phyloP scores from a whole-genome alignment of 768 basidiomycete species.

The Cantharellus cinnabarinus region DNA sequence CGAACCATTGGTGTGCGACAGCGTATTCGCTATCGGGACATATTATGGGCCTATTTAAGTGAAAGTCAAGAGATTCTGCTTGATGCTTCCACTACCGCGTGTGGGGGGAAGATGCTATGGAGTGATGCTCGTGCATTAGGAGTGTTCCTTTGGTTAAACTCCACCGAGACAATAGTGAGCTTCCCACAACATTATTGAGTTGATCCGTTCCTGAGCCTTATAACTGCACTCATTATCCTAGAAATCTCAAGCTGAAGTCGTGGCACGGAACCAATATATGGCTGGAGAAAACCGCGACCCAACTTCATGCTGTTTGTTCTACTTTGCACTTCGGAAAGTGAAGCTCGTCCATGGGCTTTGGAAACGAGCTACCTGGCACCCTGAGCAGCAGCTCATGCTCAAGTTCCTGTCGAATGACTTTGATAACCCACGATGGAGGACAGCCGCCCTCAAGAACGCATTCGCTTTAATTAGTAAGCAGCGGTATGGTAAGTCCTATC shows the following conservation, averaged over 20 bases:
- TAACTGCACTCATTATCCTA: constrained; percentile 15
- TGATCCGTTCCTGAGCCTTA: neutral
- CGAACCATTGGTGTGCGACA: constrained; percentile 22
- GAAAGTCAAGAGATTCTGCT: constrained; percentile 79
- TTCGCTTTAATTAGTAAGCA: constrained; percentile 80
- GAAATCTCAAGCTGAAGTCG: constrained; percentile 64
- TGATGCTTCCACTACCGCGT: constrained; percentile 45
- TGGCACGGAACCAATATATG: constrained; percentile 90
- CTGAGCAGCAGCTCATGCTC: constrained; percentile 73
- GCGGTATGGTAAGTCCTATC: constrained; percentile 53
- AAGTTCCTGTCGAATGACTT: constrained; percentile 90
- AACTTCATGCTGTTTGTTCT: constrained; percentile 70
- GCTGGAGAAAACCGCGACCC: constrained; percentile 74
- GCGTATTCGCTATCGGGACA: constrained; percentile 78
- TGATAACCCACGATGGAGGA: constrained; percentile 60
- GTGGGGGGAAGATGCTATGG: constrained; percentile 78
- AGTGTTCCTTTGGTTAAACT: constrained; percentile 72
- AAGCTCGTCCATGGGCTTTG: constrained; percentile 88
- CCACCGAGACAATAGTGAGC: constrained; percentile 50
- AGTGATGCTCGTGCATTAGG: constrained; percentile 71
- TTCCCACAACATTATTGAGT: neutral
- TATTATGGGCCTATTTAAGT: constrained; percentile 94
- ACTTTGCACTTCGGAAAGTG: constrained; percentile 83
- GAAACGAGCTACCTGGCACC: constrained; percentile 88
- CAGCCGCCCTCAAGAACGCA: constrained; percentile 90